Percentiles rank a stretch among this genome's conserved stretches.
phyloP scores from a whole-genome alignment of 2,329 filamentous ascomycete genomes.

The Diaporthe destruens region DNA sequence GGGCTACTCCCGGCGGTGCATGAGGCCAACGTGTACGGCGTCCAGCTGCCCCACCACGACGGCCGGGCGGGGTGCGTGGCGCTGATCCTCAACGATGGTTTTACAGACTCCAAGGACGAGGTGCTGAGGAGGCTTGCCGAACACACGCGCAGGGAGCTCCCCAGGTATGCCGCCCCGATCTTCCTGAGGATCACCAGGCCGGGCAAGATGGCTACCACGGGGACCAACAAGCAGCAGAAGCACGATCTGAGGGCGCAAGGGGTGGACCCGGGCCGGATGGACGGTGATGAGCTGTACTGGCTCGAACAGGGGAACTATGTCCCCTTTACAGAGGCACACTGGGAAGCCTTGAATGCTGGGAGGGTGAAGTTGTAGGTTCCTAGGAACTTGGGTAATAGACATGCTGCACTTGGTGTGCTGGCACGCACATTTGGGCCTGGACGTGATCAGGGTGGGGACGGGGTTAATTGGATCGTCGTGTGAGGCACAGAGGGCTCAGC shows the following conservation, averaged over 20 bases:
- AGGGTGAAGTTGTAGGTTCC: slow-evolving; percentile 70
- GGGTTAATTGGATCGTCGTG: too few relatives aligned
- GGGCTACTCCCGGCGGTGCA: slow-evolving; percentile 74
- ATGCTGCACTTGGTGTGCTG: not conserved
- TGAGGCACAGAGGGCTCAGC: too few relatives aligned
- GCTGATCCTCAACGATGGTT: slow-evolving; percentile 57
- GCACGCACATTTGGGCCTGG: too few relatives aligned
- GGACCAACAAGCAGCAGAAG: slow-evolving; percentile 93
- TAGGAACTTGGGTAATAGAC: not conserved
- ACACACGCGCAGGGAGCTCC: slow-evolving; percentile 70
- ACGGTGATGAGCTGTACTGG: slow-evolving; percentile 70
- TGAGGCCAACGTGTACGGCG: slow-evolving; percentile 90
- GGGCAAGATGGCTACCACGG: slow-evolving; percentile 74
- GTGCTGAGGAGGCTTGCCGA: slow-evolving; percentile 70
- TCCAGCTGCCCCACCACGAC: slow-evolving; percentile 83
- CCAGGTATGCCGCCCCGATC: slow-evolving; percentile 80
- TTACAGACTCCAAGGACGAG: slow-evolving; percentile 53
- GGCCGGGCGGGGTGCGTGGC: slow-evolving; percentile 82
- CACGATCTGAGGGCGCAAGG: slow-evolving; percentile 78
- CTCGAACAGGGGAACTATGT: slow-evolving; percentile 75
- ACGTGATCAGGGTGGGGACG: too few relatives aligned
- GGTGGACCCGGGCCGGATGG: slow-evolving; percentile 72
- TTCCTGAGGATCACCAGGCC: slow-evolving; percentile 78
- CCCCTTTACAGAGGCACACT: slow-evolving; percentile 75
- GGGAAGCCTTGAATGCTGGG: slow-evolving; percentile 75